Base-by-base conservation (phyloP, 2,329 filamentous ascomycete genomes). In the Aureobasidium sp. region DNA sequence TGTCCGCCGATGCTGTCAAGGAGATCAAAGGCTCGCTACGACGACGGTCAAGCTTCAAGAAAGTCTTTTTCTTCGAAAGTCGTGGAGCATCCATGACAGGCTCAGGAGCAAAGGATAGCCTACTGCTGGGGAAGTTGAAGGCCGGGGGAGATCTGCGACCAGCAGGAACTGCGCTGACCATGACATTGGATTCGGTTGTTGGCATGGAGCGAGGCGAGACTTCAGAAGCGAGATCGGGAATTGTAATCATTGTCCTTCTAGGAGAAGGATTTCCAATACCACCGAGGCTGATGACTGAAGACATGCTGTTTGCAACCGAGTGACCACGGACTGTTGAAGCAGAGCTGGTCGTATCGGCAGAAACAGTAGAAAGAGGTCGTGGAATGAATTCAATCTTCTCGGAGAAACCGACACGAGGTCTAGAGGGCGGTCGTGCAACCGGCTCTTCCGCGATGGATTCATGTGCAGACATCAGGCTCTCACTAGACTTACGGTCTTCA, bases 321-420 rank as follows among this genome's bases (percentile, higher is more conserved):
- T 91, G 88, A 4, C 82, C 80, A 35, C 82, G 79, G 16, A 84
- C 77, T 0, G 87, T 89, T 1, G 77, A 77, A 51, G 81, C 72
- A 2, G 86, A 93, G 64, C 84, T 90, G 40, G 88, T 85, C 0
- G 88, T 89, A 65, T 93, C 89, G 17, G 84, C 90, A 1, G 89
- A 95, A 12, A 94, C 83, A 17, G 90, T 75, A 2, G 90, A 95
- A 16, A 94, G 71, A 0, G 90, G 90, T 10, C 88, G 80, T 4
- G 86, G 86, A 61, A 90, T 90, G 58, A 86, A 90, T 66, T 94
- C 88, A 24, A 94, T 76, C 10, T 81, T 86, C 58, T 94, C 89
- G 1, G 87, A 89, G 64, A 95, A 95, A 1, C 86, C 87, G 40
- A 95, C 89, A 11, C 86, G 77, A 37, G 83, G 79, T 56, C 83